phyloP scores from a whole-genome alignment of 495 filamentous ascomycete genomes.

The Penicillium cinerascens region DNA sequence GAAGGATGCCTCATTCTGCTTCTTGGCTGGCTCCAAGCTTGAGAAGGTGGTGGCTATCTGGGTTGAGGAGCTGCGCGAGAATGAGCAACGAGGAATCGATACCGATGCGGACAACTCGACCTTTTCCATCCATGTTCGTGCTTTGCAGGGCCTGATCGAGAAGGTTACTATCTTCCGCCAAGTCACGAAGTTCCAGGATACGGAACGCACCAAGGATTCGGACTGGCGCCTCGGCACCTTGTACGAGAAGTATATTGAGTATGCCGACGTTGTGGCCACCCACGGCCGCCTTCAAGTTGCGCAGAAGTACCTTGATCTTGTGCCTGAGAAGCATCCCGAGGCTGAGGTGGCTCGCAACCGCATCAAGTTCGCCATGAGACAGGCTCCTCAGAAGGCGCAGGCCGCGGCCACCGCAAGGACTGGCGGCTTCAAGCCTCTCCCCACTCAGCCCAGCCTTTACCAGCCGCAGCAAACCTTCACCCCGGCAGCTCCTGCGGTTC shows the following conservation, averaged over 20 bases:
- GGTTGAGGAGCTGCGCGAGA: conserved; percentile 81
- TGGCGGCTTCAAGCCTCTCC: conserved; percentile 33
- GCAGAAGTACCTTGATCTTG: conserved; percentile 85
- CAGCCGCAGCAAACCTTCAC: conserved; percentile 38
- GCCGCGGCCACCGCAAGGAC: conserved; percentile 22
- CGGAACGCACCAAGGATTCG: conserved; percentile 59
- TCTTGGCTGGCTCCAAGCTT: conserved; percentile 87
- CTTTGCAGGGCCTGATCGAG: conserved; percentile 90
- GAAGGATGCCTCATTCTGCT: conserved; percentile 95
- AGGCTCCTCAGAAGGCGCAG: conserved; percentile 45
- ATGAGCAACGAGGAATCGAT: conserved; percentile 70
- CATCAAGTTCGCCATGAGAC: conserved; percentile 80
- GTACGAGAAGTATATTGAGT: conserved; percentile 95
- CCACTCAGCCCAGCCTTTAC: conserved; percentile 38
- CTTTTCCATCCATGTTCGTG: conserved; percentile 88
- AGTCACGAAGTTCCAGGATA: conserved; percentile 86
- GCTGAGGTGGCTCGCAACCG: conserved; percentile 85
- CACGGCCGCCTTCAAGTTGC: conserved; percentile 84
- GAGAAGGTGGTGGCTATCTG: conserved; percentile 96
- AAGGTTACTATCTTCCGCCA: conserved; percentile 97
- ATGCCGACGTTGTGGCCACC: conserved; percentile 89
- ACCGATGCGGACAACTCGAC: conserved; percentile 64
- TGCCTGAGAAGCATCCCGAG: conserved; percentile 81
- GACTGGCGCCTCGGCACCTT: conserved; percentile 87
- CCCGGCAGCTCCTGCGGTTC: conserved; percentile 26